Evolutionary conservation across 129 eudicot genomes (phyloP), one percentile per base, ranked within the genome.

Genomic region (Flaveria bidentis): DNA sequence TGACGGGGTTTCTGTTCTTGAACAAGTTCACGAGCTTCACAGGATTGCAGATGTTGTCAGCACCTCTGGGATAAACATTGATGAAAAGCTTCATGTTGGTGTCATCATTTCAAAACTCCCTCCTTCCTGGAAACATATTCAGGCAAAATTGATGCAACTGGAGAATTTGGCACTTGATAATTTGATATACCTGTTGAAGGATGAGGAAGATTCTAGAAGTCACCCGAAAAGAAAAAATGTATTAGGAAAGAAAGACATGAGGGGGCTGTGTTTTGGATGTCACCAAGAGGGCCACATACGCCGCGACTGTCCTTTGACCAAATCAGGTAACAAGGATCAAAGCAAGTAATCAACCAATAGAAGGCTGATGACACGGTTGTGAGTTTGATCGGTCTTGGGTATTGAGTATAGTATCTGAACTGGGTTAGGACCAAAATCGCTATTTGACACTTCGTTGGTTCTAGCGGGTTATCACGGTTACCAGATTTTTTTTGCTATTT

Each of bases 21-120:
- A 80, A 63, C 98, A 93, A 79, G 96, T 84, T 56, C 77, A 90
- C 46, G 95, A 90, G 70, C 87, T 93, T 30, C 86, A 88, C 47
- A 79, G 84, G 55, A 90, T 93, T 69, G 88, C 91, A 30, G 85
- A 79, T 67, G 41, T 86, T n/a, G 56, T 90, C 4, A 74, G 66
- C 4, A 83, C 89, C 3, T 80, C 85, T 28, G 98, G 98, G 69
- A 84, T 78, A 26, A 42, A 72, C 71, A 76, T 93, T n/a, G 95
- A 90, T 74, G 98, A 93, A 70, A 72, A 79, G 50, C 85, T 93
- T 69, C 98, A 90, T 33, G 88, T 82, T 2, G 84, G 92, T 56
- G 83, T 76, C 22, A 88, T 93, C 39, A 69, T 93, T 64, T 90
- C 91, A 23, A 93, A 93, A 80, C 98, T 93, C 61, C 98, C 98